Percentiles rank a stretch among this genome's conserved stretches.
Conservation (phyloP, 2,329 filamentous ascomycete species). For the Epichloe uncinata region DNA sequence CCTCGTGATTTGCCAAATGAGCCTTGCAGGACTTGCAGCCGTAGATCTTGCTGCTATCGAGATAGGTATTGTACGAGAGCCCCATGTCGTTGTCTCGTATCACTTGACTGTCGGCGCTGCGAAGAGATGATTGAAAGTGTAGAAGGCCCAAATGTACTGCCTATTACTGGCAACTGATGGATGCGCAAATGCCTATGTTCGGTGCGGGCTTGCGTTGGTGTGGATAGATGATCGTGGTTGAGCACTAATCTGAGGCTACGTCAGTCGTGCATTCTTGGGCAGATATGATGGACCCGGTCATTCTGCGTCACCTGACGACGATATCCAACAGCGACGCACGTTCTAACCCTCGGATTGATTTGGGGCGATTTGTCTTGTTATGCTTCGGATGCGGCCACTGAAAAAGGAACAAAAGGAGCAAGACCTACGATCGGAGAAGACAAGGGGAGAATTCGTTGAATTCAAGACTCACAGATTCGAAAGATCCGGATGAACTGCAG, state of each 20-base stretch:
- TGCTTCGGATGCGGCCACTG: neutral
- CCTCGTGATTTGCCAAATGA: slow-evolving; percentile 86
- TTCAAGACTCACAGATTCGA: neutral
- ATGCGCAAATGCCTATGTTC: neutral
- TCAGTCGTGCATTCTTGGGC: neutral
- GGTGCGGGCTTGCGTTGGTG: neutral
- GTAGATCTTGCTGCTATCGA: slow-evolving; percentile 76
- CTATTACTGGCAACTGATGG: neutral
- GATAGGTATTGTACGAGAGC: slow-evolving; percentile 81
- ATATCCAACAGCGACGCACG: neutral
- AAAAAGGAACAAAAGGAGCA: neutral
- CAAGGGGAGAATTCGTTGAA: neutral
- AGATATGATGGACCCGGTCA: neutral
- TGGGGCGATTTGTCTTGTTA: no score
- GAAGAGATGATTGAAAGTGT: neutral
- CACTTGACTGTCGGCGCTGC: neutral
- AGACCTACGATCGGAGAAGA: neutral
- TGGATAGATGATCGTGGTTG: neutral
- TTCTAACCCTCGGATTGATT: neutral
- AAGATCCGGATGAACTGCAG: neutral
- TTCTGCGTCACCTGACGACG: neutral
- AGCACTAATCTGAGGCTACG: neutral
- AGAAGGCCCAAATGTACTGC: neutral
- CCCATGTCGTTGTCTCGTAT: slow-evolving; percentile 45
- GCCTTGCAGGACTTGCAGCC: slow-evolving; percentile 93